Base-by-base conservation (phyloP, 768 basidiomycete genomes). In the Naganishia vishniacii region DNA sequence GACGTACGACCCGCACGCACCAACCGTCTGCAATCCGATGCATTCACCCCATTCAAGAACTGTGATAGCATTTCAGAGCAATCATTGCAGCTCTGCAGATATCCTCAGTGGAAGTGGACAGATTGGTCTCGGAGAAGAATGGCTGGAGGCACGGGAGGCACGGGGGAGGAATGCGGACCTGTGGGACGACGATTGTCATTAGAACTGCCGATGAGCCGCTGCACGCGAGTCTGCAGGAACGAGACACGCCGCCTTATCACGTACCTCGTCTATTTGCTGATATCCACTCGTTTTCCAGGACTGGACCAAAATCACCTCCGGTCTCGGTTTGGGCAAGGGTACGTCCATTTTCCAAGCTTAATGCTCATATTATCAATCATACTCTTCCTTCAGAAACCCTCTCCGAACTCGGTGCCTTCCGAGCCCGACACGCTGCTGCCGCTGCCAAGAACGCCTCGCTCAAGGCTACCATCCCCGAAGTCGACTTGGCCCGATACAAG, bases 401-500 rank as follows among this genome's bases (percentile, higher is more conserved):
- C 73, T 82, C 89, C 61, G 80, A 90, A 59, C 84, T 99, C 58
- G 89, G 90, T 78, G 88, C 89, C 42, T 98, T 99, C 86, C 89
- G 95, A 80, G 95, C 93, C 79, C 90, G 95, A 65, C 86, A 94
- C 79, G 81, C 81, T 69, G 90, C 97, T 61, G 94, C 95, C 63
- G 48, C 69, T 26, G 72, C 73, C 69, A 65, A 65, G 31, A 73
- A 74, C 68, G 70, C 74, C 32, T 71, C 73, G 12, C 69, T 78
- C 37, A 72, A 70, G 49, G 40, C 73, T 15, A 63, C 70, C 16
- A 85, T 88, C 42, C 87, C 87, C 31, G 87, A 89, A 58, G 82
- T 99, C 74, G 91, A 98, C 81, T 81, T 98, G 73, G 82, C 85
- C 25, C 85, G 92, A 80, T 99, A 98, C 83, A 90, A 91, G 73